Percentiles rank a stretch among this genome's conserved stretches.
phyloP scores from a whole-genome alignment of 2,329 filamentous ascomycete species.

The Hymenoscyphus scutula region DNA sequence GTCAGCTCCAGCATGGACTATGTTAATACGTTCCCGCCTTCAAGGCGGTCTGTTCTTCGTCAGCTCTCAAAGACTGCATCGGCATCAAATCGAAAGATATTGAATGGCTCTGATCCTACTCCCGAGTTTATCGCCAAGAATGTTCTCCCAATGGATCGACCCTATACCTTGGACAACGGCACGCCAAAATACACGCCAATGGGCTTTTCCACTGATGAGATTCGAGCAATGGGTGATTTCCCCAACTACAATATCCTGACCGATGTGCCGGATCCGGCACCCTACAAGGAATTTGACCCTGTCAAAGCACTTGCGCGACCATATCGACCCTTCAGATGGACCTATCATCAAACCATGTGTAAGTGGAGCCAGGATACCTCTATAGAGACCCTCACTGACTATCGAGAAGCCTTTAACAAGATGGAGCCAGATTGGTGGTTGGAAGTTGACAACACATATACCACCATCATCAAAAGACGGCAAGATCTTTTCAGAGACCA shows the following conservation, averaged over 20 bases:
- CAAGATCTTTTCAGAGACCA: conserved; percentile 62
- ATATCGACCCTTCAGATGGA: conserved; percentile 79
- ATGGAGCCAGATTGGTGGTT: conserved; percentile 84
- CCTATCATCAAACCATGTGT: conserved; percentile 92
- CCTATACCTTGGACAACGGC: conserved; percentile 30
- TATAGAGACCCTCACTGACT: conserved; percentile 12
- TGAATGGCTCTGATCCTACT: conserved; percentile 22
- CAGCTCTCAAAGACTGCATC: conserved; percentile 27
- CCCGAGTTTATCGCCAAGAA: conserved; percentile 24
- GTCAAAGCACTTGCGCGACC: conserved; percentile 67
- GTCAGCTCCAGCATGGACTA: conserved; percentile 22
- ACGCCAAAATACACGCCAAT: conserved; percentile 55
- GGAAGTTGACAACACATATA: conserved; percentile 77
- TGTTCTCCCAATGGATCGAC: conserved; percentile 25
- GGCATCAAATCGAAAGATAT: conserved; percentile 20
- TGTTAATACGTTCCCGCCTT: conserved; percentile 31
- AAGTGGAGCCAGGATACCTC: conserved; percentile 39
- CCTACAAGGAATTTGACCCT: conserved; percentile 66
- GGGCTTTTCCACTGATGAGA: conserved; percentile 68
- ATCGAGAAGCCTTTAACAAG: conserved; percentile 64
- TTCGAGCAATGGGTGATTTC: conserved; percentile 70
- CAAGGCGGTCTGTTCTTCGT: conserved; percentile 28
- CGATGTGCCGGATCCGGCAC: conserved; percentile 67
- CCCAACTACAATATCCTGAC: conserved; percentile 75
- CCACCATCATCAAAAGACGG: conserved; percentile 64